Conservation (phyloP, 345 rosid species). For the Raphanus sativus region DNA sequence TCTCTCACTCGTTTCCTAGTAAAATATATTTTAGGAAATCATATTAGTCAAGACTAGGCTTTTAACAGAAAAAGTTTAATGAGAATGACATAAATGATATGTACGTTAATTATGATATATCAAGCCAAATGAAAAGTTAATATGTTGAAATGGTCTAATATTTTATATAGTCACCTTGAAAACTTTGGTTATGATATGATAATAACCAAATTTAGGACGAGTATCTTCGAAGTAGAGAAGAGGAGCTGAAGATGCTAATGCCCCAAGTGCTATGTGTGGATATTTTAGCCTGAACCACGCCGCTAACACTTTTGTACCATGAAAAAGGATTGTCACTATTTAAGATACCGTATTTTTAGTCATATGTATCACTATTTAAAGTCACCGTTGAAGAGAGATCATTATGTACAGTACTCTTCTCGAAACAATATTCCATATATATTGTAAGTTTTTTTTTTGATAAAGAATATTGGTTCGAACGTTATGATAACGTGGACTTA, state of each 20-base stretch:
- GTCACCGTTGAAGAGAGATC: not conserved
- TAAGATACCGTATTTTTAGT: not conserved
- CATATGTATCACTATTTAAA: not conserved
- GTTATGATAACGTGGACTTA: conserved; percentile 30
- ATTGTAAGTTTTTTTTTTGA: not conserved
- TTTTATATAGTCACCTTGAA: conserved; percentile 40
- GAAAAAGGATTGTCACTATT: not conserved
- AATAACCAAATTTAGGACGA: conserved; percentile 51
- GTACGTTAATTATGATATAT: not conserved
- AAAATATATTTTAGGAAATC: not conserved
- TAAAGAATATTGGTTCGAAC: not conserved
- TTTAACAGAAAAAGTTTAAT: not conserved
- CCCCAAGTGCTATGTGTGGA: conserved; percentile 64
- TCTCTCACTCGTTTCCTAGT: conserved; percentile 60
- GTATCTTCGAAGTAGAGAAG: conserved; percentile 54
- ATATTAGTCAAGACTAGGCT: not conserved
- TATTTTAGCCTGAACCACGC: conserved; percentile 74
- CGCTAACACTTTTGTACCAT: conserved; percentile 53
- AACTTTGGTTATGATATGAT: conserved; percentile 50
- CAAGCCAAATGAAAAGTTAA: not conserved
- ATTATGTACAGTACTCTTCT: not conserved
- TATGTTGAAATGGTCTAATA: not conserved
- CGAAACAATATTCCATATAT: not conserved
- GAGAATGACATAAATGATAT: not conserved
- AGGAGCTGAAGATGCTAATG: conserved; percentile 75